Conservation (phyloP, 305 asterid genomes). For the Ajuga reptans region DNA sequence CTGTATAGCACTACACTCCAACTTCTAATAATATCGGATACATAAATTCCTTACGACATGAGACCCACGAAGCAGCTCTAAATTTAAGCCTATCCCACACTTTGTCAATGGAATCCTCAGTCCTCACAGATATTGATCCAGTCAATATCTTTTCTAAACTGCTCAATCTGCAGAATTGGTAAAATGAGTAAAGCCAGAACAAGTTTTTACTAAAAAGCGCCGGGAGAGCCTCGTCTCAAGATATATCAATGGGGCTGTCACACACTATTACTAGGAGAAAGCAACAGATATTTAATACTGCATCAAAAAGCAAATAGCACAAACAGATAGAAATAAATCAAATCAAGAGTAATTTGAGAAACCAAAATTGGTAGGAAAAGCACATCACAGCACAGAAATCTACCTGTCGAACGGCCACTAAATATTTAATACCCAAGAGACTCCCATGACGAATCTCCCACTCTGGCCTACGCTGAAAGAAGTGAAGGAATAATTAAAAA, state of each 20-base stretch:
- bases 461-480: conserved; percentile 95
- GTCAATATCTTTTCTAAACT: not conserved
- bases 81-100: too few species aligned
- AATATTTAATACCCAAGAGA: conserved; percentile 89
- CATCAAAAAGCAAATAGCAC: not conserved
- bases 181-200: not conserved
- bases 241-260: not conserved
- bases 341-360: conserved; percentile 10
- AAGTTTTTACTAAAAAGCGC: too few species aligned
- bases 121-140: not conserved
- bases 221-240: not conserved
- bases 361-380: conserved; percentile 6
- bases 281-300: conserved; percentile 5
- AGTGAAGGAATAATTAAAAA: conserved; percentile 49
- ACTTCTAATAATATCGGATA: too few species aligned
- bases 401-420: conserved; percentile 97
- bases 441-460: conserved; percentile 99
- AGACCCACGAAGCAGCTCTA: too few species aligned
- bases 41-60: too few species aligned
- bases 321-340: not conserved
- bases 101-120: too few species aligned
- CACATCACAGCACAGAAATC: conserved; percentile 13
- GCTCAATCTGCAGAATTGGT: not conserved
- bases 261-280: not conserved
- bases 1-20: too few species aligned